Evolutionary conservation across 345 rosid species (phyloP).

Genomic region (Crucihimalaya himalaica): DNA sequence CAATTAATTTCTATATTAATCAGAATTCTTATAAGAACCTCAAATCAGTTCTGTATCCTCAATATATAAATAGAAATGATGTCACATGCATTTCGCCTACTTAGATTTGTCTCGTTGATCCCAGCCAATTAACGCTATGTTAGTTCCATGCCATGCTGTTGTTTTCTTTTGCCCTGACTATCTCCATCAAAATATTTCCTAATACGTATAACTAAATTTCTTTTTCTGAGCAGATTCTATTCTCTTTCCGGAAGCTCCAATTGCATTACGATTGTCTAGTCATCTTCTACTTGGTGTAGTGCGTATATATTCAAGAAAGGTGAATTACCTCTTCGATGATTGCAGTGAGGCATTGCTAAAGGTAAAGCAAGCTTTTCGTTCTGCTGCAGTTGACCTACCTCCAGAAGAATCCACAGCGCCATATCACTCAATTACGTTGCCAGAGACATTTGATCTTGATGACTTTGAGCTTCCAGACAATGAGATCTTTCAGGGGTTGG

Average conservation of each 20-base stretch:
- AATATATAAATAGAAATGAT: neutral
- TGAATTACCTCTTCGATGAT: slow-evolving; percentile 97
- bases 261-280: slow-evolving; percentile 91
- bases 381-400: slow-evolving; percentile 95
- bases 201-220: slow-evolving; percentile 12
- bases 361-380: slow-evolving; percentile 98
- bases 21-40: too few relatives aligned
- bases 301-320: slow-evolving; percentile 97
- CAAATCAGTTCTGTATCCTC: neutral
- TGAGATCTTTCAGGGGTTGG: slow-evolving; percentile 94
- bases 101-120: neutral
- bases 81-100: neutral
- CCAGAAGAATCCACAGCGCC: slow-evolving; percentile 99
- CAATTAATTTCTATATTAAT: too few relatives aligned
- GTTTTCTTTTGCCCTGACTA: neutral
- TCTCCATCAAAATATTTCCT: slow-evolving; percentile 9
- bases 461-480: slow-evolving; percentile 99
- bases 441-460: slow-evolving; percentile 99
- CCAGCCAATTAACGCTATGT: neutral
- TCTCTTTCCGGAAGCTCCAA: slow-evolving; percentile 96
- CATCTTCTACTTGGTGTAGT: slow-evolving; percentile 99
- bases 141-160: neutral
- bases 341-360: slow-evolving; percentile 99
- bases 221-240: slow-evolving; percentile 74
- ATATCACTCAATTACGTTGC: slow-evolving; percentile 96